Evolutionary conservation across 2,329 filamentous ascomycete genomes (phyloP), one percentile per base, ranked within the genome.

Genomic region (Alternaria atra): DNA sequence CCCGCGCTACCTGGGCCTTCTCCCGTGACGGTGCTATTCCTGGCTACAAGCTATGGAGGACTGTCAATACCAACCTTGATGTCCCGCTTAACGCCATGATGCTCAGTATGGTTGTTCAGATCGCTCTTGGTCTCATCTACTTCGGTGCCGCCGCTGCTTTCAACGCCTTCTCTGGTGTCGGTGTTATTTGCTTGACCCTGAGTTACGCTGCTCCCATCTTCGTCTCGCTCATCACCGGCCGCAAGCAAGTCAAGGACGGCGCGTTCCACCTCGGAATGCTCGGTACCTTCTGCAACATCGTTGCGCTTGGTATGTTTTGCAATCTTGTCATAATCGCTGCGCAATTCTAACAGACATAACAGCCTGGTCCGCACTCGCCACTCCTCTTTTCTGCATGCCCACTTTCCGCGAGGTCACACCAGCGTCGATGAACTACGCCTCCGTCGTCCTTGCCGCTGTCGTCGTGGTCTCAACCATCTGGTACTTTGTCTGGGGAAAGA

Each of bases 361-460:
- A 78, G 77, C 64, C 46, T 92, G 90, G 90, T 89, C 87, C 55
- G 68, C 84, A 13, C 84, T 93, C 55, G 89, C 89, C 35, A 86
- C 92, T 53, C 89, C 90, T 1, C 85, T 92, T 15, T 92, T 92
- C 83, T 92, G 88, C 78, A 91, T 91, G 88, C 90, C 89, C 0
- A 84, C 87, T 0, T 78, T 79, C 43, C 80, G 91, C n/a, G 87
- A 87, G 6, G 87, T 90, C 39, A 84, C 83, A 0, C 77, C 84
- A 6, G 74, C 79, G 17, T 84, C 82, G 39, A 89, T 92, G 83
- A 93, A 93, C 83, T 93, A 91, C 77, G 90, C 90, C 1, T 88
- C 88, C 13, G 90, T 89, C 34, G 90, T 93, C n/a, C 91, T 92
- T 68, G 85, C 90, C 27, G 88, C 83, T 5, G 89, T 91, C 63